phyloP scores from a whole-genome alignment of 192 early-diverging fungal genomes.

The Coemansia sp. region DNA sequence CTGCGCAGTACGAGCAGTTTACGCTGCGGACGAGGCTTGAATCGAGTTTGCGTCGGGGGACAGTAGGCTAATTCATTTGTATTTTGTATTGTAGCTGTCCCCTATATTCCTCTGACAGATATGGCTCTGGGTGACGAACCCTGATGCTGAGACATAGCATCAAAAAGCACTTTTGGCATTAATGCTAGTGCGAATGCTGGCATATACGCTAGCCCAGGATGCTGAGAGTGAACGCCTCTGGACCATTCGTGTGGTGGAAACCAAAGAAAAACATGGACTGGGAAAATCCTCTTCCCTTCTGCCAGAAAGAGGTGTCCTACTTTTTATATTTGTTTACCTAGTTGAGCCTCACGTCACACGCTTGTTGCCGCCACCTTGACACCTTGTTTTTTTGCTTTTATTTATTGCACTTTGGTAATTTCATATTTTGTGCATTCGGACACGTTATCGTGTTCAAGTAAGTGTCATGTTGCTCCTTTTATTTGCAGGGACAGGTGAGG shows the following conservation, averaged over 20 bases:
- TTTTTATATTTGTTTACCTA: background rate
- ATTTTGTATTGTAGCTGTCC: background rate
- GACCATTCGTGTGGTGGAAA: too few relatives aligned
- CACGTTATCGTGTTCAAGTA: conserved; percentile 1
- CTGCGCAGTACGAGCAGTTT: conserved; percentile 32
- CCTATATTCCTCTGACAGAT: background rate
- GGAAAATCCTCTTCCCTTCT: too few relatives aligned
- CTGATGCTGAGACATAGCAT: too few relatives aligned
- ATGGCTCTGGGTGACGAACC: too few relatives aligned
- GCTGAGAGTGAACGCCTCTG: too few relatives aligned
- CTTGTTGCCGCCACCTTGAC: too few relatives aligned
- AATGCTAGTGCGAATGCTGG: too few relatives aligned
- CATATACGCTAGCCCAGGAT: too few relatives aligned
- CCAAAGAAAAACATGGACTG: too few relatives aligned
- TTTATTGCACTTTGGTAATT: background rate
- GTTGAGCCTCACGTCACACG: background rate
- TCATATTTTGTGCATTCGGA: conserved; percentile 1
- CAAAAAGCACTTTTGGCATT: too few relatives aligned
- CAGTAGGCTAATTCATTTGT: background rate
- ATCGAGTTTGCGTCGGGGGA: background rate
- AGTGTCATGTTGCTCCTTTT: background rate
- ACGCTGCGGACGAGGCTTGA: conserved; percentile 34
- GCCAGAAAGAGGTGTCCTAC: background rate
- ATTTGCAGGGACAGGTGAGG: background rate
- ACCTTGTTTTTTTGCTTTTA: background rate